Evolutionary conservation across 2,329 filamentous ascomycete genomes (phyloP).

Genomic region (Trichoderma sp.): DNA sequence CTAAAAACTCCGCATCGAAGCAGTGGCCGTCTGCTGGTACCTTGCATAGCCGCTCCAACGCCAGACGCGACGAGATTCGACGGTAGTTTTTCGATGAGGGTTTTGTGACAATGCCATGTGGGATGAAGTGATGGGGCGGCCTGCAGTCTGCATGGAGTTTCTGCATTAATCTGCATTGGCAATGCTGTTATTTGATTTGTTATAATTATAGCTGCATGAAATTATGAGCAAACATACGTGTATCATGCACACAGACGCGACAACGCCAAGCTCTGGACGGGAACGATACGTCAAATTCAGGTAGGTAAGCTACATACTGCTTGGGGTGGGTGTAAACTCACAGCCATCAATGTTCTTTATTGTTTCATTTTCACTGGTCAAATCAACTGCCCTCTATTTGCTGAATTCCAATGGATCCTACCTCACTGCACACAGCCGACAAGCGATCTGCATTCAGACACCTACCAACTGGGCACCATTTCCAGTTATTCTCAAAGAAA

Average conservation of each 20-base stretch:
- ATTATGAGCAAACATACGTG: neutral
- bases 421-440: neutral
- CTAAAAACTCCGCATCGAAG: slow-evolving; percentile 4
- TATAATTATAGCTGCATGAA: neutral
- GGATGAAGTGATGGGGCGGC: neutral
- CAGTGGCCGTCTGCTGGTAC: neutral
- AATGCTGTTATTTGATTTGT: neutral
- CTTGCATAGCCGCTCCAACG: slow-evolving; percentile 16
- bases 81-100: neutral
- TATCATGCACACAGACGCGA: neutral
- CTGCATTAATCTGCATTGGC: neutral
- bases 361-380: neutral
- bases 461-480: neutral
- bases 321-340: neutral
- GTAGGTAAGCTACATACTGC: neutral
- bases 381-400: neutral
- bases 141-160: neutral
- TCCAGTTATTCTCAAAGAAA: neutral
- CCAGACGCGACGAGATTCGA: slow-evolving; percentile 5
- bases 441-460: neutral
- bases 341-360: neutral
- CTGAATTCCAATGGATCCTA: neutral
- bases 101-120: neutral
- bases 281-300: neutral
- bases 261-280: neutral